Conservation (phyloP, 768 basidiomycete species). For the Hypholoma sublateritium region DNA sequence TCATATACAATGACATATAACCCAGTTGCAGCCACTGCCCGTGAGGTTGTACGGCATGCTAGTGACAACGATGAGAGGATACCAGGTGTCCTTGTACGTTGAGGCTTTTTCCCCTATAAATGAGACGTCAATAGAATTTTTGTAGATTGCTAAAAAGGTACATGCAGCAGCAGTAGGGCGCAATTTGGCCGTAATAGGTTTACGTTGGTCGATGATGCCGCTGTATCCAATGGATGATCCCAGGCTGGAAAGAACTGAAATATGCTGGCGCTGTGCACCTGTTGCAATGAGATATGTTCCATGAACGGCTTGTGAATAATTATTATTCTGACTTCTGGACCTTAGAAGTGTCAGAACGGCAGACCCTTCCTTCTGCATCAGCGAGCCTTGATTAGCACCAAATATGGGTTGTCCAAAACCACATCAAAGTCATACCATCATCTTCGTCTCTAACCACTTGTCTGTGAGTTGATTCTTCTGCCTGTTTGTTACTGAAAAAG, state of each 20-base stretch:
- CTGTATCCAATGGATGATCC: slow-evolving; percentile 28
- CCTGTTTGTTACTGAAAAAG: slow-evolving; percentile 18
- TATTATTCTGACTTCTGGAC: slow-evolving; percentile 31
- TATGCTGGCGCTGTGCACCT: slow-evolving; percentile 31
- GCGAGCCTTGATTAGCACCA: too few relatives aligned
- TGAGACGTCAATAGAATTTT: too few relatives aligned
- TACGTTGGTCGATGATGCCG: slow-evolving; percentile 11
- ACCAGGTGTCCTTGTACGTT: not conserved
- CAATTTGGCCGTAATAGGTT: not conserved
- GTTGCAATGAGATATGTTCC: slow-evolving; percentile 31
- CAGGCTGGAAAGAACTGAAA: slow-evolving; percentile 27
- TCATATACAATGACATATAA: slow-evolving; percentile 27
- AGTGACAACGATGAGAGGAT: not conserved
- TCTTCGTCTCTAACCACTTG: slow-evolving; percentile 5
- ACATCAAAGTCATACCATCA: slow-evolving; percentile 12
- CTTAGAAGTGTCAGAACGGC: slow-evolving; percentile 16
- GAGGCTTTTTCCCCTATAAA: not conserved
- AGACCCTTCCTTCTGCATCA: slow-evolving; percentile 24
- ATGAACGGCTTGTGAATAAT: slow-evolving; percentile 20
- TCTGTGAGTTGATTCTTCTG: not conserved
- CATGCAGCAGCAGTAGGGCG: too few relatives aligned
- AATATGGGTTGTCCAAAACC: not conserved
- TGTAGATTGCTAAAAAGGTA: too few relatives aligned
- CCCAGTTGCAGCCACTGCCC: not conserved
- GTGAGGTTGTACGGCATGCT: slow-evolving; percentile 4